Evolutionary conservation across 1,139 yeast genomes (phyloP).

Genomic region (Yamadazyma buinensis): DNA sequence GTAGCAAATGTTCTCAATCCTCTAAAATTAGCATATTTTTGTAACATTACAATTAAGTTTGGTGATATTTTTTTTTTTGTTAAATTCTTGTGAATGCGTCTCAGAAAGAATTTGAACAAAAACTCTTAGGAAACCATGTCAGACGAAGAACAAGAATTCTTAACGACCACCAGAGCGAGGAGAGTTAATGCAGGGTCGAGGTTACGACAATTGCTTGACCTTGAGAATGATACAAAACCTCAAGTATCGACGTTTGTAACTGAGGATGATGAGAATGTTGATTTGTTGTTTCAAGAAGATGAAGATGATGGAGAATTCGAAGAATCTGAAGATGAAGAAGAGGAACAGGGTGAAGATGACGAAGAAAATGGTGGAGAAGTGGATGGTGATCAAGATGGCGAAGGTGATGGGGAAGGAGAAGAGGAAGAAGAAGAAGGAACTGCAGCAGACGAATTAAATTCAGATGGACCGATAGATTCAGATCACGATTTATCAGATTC

Average conservation of each 20-base stretch:
- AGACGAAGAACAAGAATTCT: slow-evolving; percentile 22
- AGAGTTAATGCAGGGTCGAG: slow-evolving; percentile 92
- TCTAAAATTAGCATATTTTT: no score
- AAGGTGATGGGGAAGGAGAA: slow-evolving; percentile 41
- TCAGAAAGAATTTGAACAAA: no score
- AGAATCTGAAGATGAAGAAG: slow-evolving; percentile 30
- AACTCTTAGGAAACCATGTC: no score
- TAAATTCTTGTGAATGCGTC: no score
- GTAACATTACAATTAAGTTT: no score
- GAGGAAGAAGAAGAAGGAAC: slow-evolving; percentile 82
- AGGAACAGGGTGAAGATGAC: slow-evolving; percentile 17
- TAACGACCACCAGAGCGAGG: slow-evolving; percentile 69
- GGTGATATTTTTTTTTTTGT: no score
- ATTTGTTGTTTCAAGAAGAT: slow-evolving; percentile 76
- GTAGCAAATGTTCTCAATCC: no score
- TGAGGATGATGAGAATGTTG: slow-evolving; percentile 71
- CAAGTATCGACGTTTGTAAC: slow-evolving; percentile 27
- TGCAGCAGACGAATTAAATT: slow-evolving; percentile 27
- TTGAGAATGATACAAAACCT: slow-evolving; percentile 46
- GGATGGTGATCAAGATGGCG: slow-evolving; percentile 57
- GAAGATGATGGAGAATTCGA: slow-evolving; percentile 85
- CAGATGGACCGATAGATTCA: slow-evolving; percentile 21
- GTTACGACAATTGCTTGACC: slow-evolving; percentile 65
- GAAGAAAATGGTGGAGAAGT: slow-evolving; percentile 20
- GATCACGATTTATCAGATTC: slow-evolving; percentile 55